Base-by-base conservation (phyloP, 805 yeast species). In the Metschnikowia colocasiae region DNA sequence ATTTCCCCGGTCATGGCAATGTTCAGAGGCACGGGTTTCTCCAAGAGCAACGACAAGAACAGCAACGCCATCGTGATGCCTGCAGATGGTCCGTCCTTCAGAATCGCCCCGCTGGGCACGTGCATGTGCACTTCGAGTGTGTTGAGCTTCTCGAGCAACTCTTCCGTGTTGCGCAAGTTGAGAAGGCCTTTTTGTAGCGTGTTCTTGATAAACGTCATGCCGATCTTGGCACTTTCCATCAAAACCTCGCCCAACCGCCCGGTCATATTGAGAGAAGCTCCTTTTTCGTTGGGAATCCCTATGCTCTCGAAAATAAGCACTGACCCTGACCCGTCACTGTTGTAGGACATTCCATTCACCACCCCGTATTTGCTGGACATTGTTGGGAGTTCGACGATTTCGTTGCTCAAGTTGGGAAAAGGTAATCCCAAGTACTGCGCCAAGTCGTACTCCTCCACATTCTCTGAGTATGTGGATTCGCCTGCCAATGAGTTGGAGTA, bases 1-100 rank as follows among this genome's bases (percentile, higher is more conserved):
- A 87, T 82, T 62, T 87, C 95, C 5, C 95, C 95, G 1, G 95
- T 87, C 94, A 87, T 85, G 43, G 95, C 95, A 42, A 85, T 68
- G 43, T 71, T 67, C 12, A 60, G 57, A 0, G 75, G 73, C 6
- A 75, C 74, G 1, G 78, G 75, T 43, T 67, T 72, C 43, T 73
- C 69, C 32, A 75, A 57, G 6, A 73, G 55, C 46, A 75, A 60
- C 1, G 79, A 74, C 27, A 75, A 60, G 45, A 75, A 71, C 68
- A 69, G 71, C 40, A 73, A 60, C 2, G 80, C 74, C 73, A 75
- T 74, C 4, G 80, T 74, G 41, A 75, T 72, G 15, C 80, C 80
- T 0, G 80, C 80, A 25, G 78, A 73, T 1, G 77, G 77, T 2
- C 77, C 77, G 46, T 75, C 80, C 55, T 75, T 75, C 31, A 66